Evolutionary conservation across 2,329 filamentous ascomycete species (phyloP).

Genomic region (Aureobasidium sp.): DNA sequence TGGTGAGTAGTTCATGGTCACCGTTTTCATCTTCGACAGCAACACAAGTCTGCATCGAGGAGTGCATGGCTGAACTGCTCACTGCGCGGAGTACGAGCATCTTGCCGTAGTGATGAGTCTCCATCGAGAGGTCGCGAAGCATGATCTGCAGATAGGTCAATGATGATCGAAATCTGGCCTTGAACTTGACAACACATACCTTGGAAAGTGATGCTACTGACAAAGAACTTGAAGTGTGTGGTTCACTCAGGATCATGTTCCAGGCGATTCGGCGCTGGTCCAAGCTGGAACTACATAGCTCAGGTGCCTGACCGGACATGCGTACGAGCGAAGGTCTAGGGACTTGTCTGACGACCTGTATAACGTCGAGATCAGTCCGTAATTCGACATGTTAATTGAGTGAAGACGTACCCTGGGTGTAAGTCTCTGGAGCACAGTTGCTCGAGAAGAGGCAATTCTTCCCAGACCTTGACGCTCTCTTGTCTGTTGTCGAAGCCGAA

Average conservation of each 20-base stretch:
- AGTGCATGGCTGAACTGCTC: background rate
- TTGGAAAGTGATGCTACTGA: background rate
- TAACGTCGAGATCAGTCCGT: background rate
- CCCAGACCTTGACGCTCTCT: background rate
- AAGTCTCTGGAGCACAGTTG: background rate
- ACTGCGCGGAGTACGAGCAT: background rate
- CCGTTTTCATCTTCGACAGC: slow-evolving; percentile 1
- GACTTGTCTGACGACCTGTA: background rate
- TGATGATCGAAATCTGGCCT: background rate
- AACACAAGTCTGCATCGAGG: background rate
- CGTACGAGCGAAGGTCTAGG: background rate
- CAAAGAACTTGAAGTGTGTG: background rate
- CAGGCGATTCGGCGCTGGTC: slow-evolving; percentile 1
- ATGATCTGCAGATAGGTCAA: background rate
- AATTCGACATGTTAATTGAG: background rate
- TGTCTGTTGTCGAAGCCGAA: background rate
- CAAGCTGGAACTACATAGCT: background rate
- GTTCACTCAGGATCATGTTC: slow-evolving; percentile 3
- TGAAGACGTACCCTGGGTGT: background rate
- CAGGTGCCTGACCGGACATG: background rate
- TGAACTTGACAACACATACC: background rate
- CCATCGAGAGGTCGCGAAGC: background rate
- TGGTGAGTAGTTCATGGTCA: background rate
- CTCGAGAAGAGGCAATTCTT: background rate
- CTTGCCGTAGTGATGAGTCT: background rate